Evolutionary conservation across 2,329 filamentous ascomycete species (phyloP), one percentile per base, ranked within the genome.

Genomic region (Aurifilum marmelostoma): DNA sequence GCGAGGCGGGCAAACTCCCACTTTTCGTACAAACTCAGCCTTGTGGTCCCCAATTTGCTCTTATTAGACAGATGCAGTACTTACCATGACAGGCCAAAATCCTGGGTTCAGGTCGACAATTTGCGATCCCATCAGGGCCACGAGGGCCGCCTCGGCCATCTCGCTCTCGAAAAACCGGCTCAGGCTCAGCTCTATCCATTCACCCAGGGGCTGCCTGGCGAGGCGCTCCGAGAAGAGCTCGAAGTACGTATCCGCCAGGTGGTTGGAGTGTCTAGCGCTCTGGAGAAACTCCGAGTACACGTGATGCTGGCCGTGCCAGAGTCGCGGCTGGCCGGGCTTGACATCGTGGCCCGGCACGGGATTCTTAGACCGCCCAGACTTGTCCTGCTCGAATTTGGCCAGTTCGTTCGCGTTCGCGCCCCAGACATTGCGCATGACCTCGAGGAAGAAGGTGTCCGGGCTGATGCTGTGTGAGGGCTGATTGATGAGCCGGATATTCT

Each of bases 341-440:
- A 24, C 50, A 1, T 54, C 50, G 50, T 54, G 24, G n/a, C 50
- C 50, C 9, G 50, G 50, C n/a, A 27, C n/a, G 11, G 50, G 50
- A 5, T 24, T 54, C 24, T 54, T 54, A 12, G n/a, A 21, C n/a
- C 50, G 50, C 1, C 50, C 50, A 21, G 50, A 54, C 24, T 14
- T 24, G 50, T 54, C 50, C n/a, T 54, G 50, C 11, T 54, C n/a
- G 50, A 54, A 54, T 16, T 14, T 54, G 50, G n/a, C 50, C 11
- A 54, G 11, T 9, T 54, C 50, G 3, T 27, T 11, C 11, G n/a
- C 12, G n/a, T 3, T 12, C 1, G 24, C 24, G 12, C n/a, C 50
- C 50, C 50, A 54, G 50, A 54, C 50, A 8, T 54, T 54, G 9
- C 50, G n/a, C 50, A 54, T 54, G 9, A 54, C 50, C n/a, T 54